Conservation (phyloP, 2,329 filamentous ascomycete species). For the Nemania serpens region DNA sequence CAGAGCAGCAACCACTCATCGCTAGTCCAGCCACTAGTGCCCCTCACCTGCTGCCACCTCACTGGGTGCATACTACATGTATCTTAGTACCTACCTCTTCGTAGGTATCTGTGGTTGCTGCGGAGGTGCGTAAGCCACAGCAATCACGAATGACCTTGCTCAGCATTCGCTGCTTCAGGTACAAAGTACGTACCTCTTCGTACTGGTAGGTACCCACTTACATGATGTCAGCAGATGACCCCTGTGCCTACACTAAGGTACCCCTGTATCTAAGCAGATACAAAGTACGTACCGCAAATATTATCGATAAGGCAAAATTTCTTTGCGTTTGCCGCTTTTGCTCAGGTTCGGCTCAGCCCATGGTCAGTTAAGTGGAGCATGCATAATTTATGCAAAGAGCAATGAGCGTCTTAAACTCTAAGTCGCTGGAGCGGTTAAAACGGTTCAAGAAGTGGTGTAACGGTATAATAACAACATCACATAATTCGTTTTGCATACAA, state of each 20-base stretch:
- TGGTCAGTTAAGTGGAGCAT: neutral
- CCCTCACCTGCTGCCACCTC: conserved; percentile 23
- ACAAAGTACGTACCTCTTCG: neutral
- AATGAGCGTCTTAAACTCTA: neutral
- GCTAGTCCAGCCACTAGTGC: conserved; percentile 24
- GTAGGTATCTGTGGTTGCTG: neutral
- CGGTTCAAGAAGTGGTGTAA: neutral
- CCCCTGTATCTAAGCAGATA: no score
- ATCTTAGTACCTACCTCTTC: no score
- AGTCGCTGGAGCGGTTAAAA: neutral
- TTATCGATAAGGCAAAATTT: conserved; percentile 19
- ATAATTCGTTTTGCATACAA: neutral
- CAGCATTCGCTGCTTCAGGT: neutral
- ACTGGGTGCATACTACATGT: no score
- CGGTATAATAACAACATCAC: no score
- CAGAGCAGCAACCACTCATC: conserved; percentile 29
- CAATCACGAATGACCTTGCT: neutral
- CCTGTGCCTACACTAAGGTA: no score
- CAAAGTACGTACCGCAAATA: neutral
- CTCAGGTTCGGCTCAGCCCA: neutral
- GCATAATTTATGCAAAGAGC: neutral
- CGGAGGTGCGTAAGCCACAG: neutral
- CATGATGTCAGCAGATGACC: no score
- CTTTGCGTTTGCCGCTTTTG: neutral
- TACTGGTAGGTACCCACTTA: neutral